Conservation (phyloP, 306 rosid species). For the Prunus fruticosa region DNA sequence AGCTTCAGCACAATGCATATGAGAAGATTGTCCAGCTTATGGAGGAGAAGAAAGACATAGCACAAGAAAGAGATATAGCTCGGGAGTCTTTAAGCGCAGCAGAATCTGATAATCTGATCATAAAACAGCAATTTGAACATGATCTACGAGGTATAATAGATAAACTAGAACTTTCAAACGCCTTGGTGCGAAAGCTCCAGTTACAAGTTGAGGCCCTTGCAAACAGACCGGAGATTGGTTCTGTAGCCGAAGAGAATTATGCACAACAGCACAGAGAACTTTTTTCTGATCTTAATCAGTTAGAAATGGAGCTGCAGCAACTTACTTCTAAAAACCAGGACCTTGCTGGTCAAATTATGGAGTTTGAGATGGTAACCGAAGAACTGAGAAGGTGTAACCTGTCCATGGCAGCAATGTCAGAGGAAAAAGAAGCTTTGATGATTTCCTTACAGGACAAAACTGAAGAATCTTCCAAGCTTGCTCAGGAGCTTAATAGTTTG, state of each 20-base stretch:
- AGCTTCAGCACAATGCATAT: slow-evolving; percentile 53
- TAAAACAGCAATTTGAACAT: slow-evolving; percentile 59
- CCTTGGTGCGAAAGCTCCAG: slow-evolving; percentile 67
- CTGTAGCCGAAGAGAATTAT: slow-evolving; percentile 58
- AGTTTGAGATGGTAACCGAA: slow-evolving; percentile 40
- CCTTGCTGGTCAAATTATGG: slow-evolving; percentile 54
- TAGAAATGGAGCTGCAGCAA: slow-evolving; percentile 69
- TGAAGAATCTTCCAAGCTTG: slow-evolving; percentile 56
- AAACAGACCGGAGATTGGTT: slow-evolving; percentile 43
- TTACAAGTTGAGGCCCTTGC: slow-evolving; percentile 58
- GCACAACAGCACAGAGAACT: slow-evolving; percentile 56
- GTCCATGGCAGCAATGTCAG: slow-evolving; percentile 38
- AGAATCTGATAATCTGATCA: slow-evolving; percentile 51
- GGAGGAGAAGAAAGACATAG: slow-evolving; percentile 59
- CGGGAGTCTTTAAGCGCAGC: slow-evolving; percentile 47
- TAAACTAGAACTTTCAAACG: slow-evolving; percentile 50
- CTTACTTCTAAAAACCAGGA: slow-evolving; percentile 61
- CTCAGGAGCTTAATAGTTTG: slow-evolving; percentile 47
- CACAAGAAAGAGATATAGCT: slow-evolving; percentile 51
- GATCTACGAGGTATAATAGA: slow-evolving; percentile 40
- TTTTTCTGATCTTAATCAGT: slow-evolving; percentile 50
- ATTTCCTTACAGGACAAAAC: slow-evolving; percentile 48
- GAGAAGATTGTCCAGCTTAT: slow-evolving; percentile 53
- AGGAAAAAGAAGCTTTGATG: slow-evolving; percentile 60
- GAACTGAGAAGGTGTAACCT: slow-evolving; percentile 58